Base-by-base conservation (phyloP, 169 alveolate genomes). In the Plasmodium blacklocki region DNA sequence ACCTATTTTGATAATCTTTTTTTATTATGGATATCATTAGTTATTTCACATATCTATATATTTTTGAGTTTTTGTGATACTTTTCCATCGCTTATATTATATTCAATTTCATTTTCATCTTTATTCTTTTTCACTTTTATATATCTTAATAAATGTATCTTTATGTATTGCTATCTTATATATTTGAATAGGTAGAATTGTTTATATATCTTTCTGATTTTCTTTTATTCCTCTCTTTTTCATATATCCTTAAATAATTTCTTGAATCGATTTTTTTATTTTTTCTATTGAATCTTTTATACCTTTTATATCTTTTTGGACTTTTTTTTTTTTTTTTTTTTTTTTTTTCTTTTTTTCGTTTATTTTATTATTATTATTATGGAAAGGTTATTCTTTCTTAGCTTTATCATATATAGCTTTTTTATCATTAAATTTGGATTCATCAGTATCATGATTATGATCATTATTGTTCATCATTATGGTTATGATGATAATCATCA, bases 301-400 rank as follows among this genome's bases (percentile, higher is more conserved):
- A n/a, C 2, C 66, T 15, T 64, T 49, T 11, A 19, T 49, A 5
- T 39, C 54, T 2, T 64, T 0, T 19, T 9, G 56, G 23, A 21
- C 73, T 15, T 64, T 50, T 29, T 66, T 54, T 15, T 14, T 29
- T 32, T 32, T 29, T 59, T 64, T 71, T 14, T 76, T 64, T 32
- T n/a, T 56, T 56, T n/a, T n/a, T n/a, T n/a, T n/a, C n/a, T n/a
- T n/a, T n/a, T n/a, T n/a, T n/a, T 26, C 29, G 29, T 26, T 26
- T 26, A 26, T 26, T 26, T 26, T 26, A 26, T 26, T 0, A 26
- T 15, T 26, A 26, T n/a, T n/a, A n/a, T 26, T 26, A 26, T 26
- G 29, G 29, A 1, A 26, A 26, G 29, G 29, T 26, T 26, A 26
- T 26, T 26, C 29, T 26, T 26, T 26, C 29, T 26, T 26, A 26